Conservation (phyloP, 108 stramenopile species). For the Epipyxis sp. region DNA sequence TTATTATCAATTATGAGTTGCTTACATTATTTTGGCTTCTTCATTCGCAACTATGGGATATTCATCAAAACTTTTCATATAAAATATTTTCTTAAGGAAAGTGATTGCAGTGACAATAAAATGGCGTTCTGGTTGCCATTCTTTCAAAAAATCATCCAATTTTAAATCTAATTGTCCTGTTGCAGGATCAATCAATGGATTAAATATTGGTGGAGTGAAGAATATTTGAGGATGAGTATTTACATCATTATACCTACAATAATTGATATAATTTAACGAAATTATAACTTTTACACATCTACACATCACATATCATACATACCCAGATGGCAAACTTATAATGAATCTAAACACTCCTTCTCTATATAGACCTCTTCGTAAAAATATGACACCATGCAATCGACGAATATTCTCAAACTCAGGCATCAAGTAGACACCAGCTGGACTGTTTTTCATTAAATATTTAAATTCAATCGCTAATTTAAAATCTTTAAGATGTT, state of each 20-base stretch:
- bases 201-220: conserved; percentile 54
- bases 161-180: conserved; percentile 77
- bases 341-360: conserved; percentile 92
- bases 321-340: conserved; percentile 64
- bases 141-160: conserved; percentile 42
- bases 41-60: not conserved
- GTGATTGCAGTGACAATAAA: conserved; percentile 86
- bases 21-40: conserved; percentile 4
- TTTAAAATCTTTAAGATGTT: conserved; percentile 74
- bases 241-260: conserved; percentile 88
- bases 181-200: not conserved
- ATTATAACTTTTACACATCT: too few relatives aligned
- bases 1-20: too few relatives aligned
- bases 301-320: too few relatives aligned
- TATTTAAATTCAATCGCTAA: conserved; percentile 92
- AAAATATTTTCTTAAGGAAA: conserved; percentile 94
- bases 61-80: conserved; percentile 59
- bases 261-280: too few relatives aligned
- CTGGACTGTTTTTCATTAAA: conserved; percentile 78
- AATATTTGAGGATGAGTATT: conserved; percentile 72
- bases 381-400: conserved; percentile 86
- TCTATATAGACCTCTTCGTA: conserved; percentile 77
- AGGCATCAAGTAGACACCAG: conserved; percentile 84
- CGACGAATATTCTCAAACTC: conserved; percentile 67
- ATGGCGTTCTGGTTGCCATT: conserved; percentile 79